A percentile compares a stretch with the other conserved stretches of the same genome.
Evolutionary conservation across 202 grass and related monocot species (phyloP).

Genomic region (Musa balbisiana): DNA sequence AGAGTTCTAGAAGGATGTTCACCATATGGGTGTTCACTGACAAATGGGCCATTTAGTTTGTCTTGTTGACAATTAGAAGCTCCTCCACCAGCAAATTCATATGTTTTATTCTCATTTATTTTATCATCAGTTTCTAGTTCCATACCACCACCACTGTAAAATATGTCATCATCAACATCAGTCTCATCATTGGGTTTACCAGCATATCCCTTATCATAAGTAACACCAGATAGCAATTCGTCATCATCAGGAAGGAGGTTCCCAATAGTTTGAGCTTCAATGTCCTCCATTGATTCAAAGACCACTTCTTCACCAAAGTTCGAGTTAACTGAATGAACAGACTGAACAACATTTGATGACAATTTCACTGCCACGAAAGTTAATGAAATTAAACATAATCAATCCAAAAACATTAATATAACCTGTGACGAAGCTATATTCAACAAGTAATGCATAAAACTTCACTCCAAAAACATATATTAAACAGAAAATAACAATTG

Average conservation of each 20-base stretch:
- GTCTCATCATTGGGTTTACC: slow-evolving; percentile 31
- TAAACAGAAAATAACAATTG: background rate
- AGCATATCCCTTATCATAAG: slow-evolving; percentile 38
- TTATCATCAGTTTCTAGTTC: slow-evolving; percentile 55
- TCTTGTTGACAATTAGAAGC: slow-evolving; percentile 21
- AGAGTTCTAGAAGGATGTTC: slow-evolving; percentile 47
- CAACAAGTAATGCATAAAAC: background rate
- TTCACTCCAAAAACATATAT: background rate
- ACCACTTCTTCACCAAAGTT: slow-evolving; percentile 38
- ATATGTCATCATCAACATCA: slow-evolving; percentile 73
- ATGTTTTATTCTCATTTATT: slow-evolving; percentile 26
- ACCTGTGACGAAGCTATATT: background rate
- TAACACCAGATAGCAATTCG: slow-evolving; percentile 54
- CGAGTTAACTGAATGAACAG: slow-evolving; percentile 32
- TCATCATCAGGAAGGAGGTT: slow-evolving; percentile 68
- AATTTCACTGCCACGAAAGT: slow-evolving; percentile 36
- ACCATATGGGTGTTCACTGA: slow-evolving; percentile 30
- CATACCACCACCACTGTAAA: slow-evolving; percentile 60
- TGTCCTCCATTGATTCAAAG: slow-evolving; percentile 53
- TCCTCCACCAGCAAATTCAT: background rate
- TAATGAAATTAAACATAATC: background rate
- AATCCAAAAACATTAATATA: slow-evolving; percentile 7
- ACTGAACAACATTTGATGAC: slow-evolving; percentile 27
- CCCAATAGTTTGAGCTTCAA: slow-evolving; percentile 77
- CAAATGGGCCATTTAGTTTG: slow-evolving; percentile 31